phyloP scores from a whole-genome alignment of 2,329 filamentous ascomycete genomes.

The Aspergillus neotritici region DNA sequence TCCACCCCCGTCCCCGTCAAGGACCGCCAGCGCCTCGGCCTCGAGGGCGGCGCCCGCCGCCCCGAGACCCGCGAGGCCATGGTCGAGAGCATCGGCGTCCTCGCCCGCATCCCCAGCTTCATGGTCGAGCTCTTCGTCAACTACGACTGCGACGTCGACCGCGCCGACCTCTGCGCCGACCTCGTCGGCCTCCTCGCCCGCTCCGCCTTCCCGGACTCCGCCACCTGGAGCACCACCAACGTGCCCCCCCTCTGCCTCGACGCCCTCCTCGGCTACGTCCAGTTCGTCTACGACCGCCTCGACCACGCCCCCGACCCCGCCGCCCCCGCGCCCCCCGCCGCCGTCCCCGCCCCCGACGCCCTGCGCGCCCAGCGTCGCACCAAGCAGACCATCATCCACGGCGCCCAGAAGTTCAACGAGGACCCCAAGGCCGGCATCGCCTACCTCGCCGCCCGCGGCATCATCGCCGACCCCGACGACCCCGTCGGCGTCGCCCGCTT shows the following conservation, averaged over 20 bases:
- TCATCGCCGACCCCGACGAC: constrained; percentile 71
- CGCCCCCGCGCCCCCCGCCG: constrained; percentile 62
- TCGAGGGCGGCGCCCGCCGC: constrained; percentile 86
- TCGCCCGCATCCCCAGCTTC: constrained; percentile 88
- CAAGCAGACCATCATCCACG: constrained; percentile 85
- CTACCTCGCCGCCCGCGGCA: constrained; percentile 76
- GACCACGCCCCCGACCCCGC: constrained; percentile 61
- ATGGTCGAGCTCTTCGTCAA: constrained; percentile 96
- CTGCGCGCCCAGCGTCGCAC: constrained; percentile 68
- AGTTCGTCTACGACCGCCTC: constrained; percentile 82
- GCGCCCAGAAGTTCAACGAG: constrained; percentile 89
- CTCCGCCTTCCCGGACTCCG: constrained; percentile 93
- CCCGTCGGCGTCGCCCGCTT: constrained; percentile 78
- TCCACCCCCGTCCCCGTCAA: constrained; percentile 87
- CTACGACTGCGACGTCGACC: constrained; percentile 92
- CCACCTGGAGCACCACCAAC: constrained; percentile 98
- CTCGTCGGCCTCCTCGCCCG: constrained; percentile 87
- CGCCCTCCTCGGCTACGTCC: constrained; percentile 81
- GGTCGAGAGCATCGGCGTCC: constrained; percentile 90
- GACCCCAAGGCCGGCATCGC: constrained; percentile 83
- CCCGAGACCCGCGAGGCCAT: constrained; percentile 96
- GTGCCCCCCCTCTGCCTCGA: constrained; percentile 93
- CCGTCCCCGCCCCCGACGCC: constrained; percentile 58
- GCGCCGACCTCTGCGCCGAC: constrained; percentile 88
- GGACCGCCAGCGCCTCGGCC: constrained; percentile 83